These are phyloP conservation scores for Aspergillus arachidicola DNA, from an alignment of 2,329 filamentous ascomycete genomes.

Conservation along the genomic window DNA sequence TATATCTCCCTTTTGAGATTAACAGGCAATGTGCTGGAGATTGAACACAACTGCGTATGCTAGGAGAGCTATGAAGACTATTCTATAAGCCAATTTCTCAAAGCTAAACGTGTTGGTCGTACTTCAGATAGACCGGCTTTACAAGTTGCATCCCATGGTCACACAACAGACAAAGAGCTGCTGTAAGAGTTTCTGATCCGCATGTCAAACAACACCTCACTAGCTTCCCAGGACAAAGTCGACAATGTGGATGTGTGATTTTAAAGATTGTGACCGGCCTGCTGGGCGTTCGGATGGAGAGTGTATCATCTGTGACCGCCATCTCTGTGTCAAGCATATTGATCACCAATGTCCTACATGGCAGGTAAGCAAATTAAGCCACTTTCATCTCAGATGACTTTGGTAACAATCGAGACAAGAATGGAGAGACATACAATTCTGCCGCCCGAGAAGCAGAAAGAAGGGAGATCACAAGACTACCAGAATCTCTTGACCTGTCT, in stretches of 20 bases:
- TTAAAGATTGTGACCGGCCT: conserved; percentile 32
- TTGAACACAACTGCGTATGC: too few species aligned
- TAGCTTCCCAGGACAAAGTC: too few species aligned
- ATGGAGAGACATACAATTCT: conserved; percentile 39
- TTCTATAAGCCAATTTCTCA: too few species aligned
- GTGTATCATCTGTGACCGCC: conserved; percentile 43
- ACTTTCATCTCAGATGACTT: not conserved
- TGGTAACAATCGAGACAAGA: conserved; percentile 26
- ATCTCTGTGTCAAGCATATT: conserved; percentile 43
- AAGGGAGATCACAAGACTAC: conserved; percentile 36
- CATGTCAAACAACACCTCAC: too few species aligned
- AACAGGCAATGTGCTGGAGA: too few species aligned
- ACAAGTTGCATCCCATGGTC: too few species aligned
- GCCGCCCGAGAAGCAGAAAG: conserved; percentile 37
- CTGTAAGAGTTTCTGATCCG: too few species aligned
- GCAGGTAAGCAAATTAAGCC: conserved; percentile 33
- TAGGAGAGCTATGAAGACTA: too few species aligned
- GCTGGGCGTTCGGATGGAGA: conserved; percentile 27
- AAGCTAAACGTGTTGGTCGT: too few species aligned
- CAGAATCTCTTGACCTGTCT: conserved; percentile 24
- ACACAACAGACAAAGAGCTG: too few species aligned
- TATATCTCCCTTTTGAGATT: too few species aligned
- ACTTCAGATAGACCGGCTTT: too few species aligned
- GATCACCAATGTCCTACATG: conserved; percentile 41
- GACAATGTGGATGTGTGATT: conserved; percentile 40